Evolutionary conservation across 768 basidiomycete species (phyloP), one percentile per base, ranked within the genome.

Genomic region (Lyophyllum decastes): DNA sequence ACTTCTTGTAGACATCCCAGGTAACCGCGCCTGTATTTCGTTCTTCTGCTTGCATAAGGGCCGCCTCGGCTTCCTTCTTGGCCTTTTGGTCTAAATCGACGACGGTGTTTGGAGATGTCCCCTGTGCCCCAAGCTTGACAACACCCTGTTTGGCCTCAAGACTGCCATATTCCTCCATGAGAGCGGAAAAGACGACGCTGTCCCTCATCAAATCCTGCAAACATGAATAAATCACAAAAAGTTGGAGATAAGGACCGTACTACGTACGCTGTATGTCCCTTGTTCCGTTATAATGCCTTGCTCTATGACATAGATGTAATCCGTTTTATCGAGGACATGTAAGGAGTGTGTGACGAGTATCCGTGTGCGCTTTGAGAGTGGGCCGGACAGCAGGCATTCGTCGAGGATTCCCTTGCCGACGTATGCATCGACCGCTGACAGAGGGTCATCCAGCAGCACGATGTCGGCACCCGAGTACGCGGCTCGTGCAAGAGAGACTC

Each of bases 361-460:
- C 12, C 87, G 73, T 0, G 88, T 88, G 46, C 82, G 77, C 47
- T 73, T 66, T 0, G 79, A 75, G 21, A 87, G 68, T 2, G 85
- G 84, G 0, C 85, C 82, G 19, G 68, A 67, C 19, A 83, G 70
- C 5, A 90, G 67, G 62, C 88, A 89, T 40, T 87, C 73, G 19
- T 89, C 82, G 4, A 90, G 62, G 49, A 90, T 82, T 26, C 77
- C 77, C 61, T 85, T 85, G 10, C 88, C 87, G 4, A 92, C 90
- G 61, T 89, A 85, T 0, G 89, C 83, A 61, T 93, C 91, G 8
- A 93, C 86, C 0, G 91, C 90, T 34, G 86, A 85, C 33, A 94
- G 80, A 16, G 92, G 88, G 66, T 95, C 92, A 65, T 95, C 92
- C 26, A 94, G 78, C 14, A 94, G 80, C 41, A 91, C 84, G 52